Base-by-base conservation (phyloP, 192 early-diverging fungal genomes). In the Cladochytrium replicatum region DNA sequence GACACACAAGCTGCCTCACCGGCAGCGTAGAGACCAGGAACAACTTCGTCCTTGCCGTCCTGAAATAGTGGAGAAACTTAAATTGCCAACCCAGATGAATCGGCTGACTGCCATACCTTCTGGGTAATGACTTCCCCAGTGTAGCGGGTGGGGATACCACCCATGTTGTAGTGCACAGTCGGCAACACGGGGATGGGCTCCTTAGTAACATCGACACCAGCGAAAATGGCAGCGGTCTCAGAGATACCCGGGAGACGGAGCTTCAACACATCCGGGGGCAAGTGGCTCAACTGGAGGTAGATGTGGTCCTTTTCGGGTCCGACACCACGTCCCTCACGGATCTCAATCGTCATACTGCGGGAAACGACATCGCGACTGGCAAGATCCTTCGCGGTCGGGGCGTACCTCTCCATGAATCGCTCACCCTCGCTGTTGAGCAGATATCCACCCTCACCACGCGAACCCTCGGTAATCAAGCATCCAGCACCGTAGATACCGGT, bases 161-260 rank as follows among this genome's bases (percentile, higher is more conserved):
- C 95, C 91, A 98, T 95, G 78, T 95, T 98, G 84, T 94, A 94
- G 74, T 98, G 95, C 58, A 96, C 95, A 52, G 95, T 95, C 50
- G 95, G 95, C 32, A 98, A 78, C 34, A 98, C 92, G 6, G 95
- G 95, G 61, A 99, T 99, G 27, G 95, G 91, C 67, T 96, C 90
- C 84, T 99, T 99, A 66, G 92, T 99, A 26, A 99, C 93, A 74
- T 99, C 90, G 50, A 99, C 94, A 61, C 89, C 89, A 24, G 94
- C 86, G 66, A 98, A 98, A 62, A 98, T 95, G 48, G 88, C 89
- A 34, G 94, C 94, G 13, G 91, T 98, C 73, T 98, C 94, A 13
- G 94, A 98, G 56, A 98, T 98, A 67, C 94, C 94, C 13, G 94
- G 94, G 19, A 98, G 77, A 60, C 91, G 87, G 74, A 91, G 54